These are phyloP conservation scores for Metschnikowia colocasiae DNA, from an alignment of 805 yeast genomes.

Conservation along the genomic window DNA sequence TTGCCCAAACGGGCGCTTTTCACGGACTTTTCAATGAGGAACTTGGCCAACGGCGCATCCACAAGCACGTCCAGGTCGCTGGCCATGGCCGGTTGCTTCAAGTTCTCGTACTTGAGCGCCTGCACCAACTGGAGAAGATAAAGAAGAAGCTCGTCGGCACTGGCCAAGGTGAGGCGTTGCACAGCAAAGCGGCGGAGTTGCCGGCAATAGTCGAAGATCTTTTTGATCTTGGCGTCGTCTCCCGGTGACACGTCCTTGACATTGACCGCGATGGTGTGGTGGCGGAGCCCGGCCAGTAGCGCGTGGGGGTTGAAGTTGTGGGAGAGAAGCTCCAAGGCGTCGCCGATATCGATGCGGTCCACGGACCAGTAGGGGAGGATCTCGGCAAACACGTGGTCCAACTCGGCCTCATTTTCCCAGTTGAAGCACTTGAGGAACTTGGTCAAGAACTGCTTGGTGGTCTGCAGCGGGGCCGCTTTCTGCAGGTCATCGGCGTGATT, in stretches of 20 bases:
- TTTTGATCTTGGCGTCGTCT: constrained; percentile 30
- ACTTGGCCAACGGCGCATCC: constrained; percentile 65
- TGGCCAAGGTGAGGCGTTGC: constrained; percentile 70
- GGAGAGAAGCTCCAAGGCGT: constrained; percentile 81
- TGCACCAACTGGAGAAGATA: constrained; percentile 88
- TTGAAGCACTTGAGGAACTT: constrained; percentile 84
- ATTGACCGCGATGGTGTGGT: constrained; percentile 10
- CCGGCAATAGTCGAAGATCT: constrained; percentile 40
- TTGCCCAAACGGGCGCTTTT: constrained; percentile 67
- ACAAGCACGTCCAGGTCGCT: constrained; percentile 15
- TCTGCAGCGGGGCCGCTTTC: constrained; percentile 42
- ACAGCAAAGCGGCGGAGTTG: constrained; percentile 86
- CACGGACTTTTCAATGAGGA: constrained; percentile 69
- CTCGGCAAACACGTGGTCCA: constrained; percentile 67
- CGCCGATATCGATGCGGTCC: constrained; percentile 77
- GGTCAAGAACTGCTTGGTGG: constrained; percentile 49
- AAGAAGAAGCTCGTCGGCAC: constrained; percentile 73
- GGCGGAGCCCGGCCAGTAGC: constrained; percentile 19
- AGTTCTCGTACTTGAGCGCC: constrained; percentile 75
- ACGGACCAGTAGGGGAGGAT: constrained; percentile 58
- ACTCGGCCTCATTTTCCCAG: constrained; percentile 82
- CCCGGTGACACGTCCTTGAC: constrained; percentile 15
- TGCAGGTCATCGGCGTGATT: constrained; percentile 28
- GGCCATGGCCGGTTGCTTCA: constrained; percentile 16
- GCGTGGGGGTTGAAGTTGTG: constrained; percentile 60